Base-by-base conservation (phyloP, 768 basidiomycete genomes). In the Suillus fuscotomentosus region DNA sequence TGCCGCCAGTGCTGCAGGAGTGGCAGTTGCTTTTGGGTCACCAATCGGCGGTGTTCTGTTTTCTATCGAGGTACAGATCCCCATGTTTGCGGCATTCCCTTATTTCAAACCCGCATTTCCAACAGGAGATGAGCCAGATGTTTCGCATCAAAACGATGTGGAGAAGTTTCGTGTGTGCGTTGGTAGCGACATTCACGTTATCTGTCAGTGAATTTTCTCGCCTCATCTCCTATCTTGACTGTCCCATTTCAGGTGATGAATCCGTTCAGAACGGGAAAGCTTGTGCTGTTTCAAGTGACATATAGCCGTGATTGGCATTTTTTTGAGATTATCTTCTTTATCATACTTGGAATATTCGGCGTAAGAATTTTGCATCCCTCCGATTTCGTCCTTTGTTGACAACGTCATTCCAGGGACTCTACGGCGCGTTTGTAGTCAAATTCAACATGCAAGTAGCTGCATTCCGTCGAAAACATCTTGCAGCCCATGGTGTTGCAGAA, bases 121-220 rank as follows among this genome's bases (percentile, higher is more conserved):
- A 24, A 50, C 70, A 96, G 94, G 97, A 99, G 87, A 99, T 99
- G 97, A 97, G 94, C 76, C 92, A 95, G 75, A 90, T 87, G 45
- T 99, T 98, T 76, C 97, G 92, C 63, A 96, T 96, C 78, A 91
- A 94, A 76, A 99, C 97, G 5, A 97, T 99, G 95, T 99, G 97
- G 97, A 83, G 90, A 71, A 96, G 94, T 72, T 97, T 99, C 76
- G 90, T 99, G 73, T 99, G 97, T 75, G 97, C 97, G 41, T 82
- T 99, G 55, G 91, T 99, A 55, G 97, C 97, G 15, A 98, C 97
- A 0, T 92, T 99, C 70, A 97, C 97, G 0, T 81, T 99, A 39
- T 92, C 97, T 39, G 97, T 97, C 65, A 70, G 95, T 84, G 24
- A 10, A 55, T 70, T 63, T 65, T 65, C 66, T 73, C 66, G 27